phyloP scores from a whole-genome alignment of 2,329 filamentous ascomycete species.

The Chalara sp. region DNA sequence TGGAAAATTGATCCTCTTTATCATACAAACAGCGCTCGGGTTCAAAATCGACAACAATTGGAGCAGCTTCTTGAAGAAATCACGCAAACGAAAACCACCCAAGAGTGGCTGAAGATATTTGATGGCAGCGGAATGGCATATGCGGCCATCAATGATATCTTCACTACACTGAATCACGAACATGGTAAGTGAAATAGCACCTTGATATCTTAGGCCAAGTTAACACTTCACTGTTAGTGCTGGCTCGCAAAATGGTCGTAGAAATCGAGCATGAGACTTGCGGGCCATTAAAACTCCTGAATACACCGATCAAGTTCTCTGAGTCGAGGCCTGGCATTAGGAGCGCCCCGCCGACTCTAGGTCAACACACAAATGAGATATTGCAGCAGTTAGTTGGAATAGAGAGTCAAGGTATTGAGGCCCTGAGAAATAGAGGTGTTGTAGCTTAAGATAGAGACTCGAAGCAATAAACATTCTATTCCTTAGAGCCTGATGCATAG shows the following conservation, averaged over 20 bases:
- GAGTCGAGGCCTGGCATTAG: constrained; percentile 71
- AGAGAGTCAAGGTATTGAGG: constrained; percentile 48
- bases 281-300: constrained; percentile 82
- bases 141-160: constrained; percentile 88
- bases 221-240: constrained; percentile 36
- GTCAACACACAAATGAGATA: constrained; percentile 80
- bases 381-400: constrained; percentile 58
- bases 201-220: no score
- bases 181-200: constrained; percentile 43
- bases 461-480: no score
- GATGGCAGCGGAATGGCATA: constrained; percentile 94
- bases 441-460: constrained; percentile 30
- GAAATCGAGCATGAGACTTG: constrained; percentile 79
- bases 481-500: no score
- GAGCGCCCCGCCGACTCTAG: constrained; percentile 74
- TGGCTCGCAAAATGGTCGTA: constrained; percentile 81
- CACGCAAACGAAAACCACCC: constrained; percentile 70
- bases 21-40: constrained; percentile 53
- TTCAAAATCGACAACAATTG: constrained; percentile 67
- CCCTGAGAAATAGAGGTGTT: constrained; percentile 59
- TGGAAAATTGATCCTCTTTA: constrained; percentile 56
- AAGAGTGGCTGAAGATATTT: constrained; percentile 79
- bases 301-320: constrained; percentile 92
- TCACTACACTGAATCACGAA: constrained; percentile 73
- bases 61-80: constrained; percentile 73